Evolutionary conservation across 2,329 filamentous ascomycete species (phyloP).

Genomic region (Calonectria hawksworthii): DNA sequence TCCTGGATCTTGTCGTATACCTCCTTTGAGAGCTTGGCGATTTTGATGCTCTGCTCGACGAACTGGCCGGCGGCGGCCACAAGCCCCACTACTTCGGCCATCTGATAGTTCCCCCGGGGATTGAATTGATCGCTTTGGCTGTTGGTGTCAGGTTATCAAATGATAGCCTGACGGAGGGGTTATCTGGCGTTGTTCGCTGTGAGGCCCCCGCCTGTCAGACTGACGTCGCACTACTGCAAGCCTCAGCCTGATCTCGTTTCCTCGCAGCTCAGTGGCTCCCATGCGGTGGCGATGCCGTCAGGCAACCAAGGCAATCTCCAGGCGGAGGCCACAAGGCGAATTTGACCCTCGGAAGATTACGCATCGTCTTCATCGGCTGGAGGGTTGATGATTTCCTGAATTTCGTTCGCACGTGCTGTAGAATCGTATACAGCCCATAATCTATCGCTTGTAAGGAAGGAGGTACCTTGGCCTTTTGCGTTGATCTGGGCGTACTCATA

Average conservation of each 20-base stretch:
- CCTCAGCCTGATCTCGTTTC: not conserved
- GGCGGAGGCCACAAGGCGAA: not conserved
- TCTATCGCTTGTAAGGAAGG: not conserved
- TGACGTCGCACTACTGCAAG: not conserved
- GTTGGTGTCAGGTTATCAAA: not conserved
- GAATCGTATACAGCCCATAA: not conserved
- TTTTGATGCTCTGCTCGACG: conserved; percentile 20
- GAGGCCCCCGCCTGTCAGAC: not conserved
- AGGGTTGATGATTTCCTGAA: no score
- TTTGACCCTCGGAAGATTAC: not conserved
- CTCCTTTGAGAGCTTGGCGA: not conserved
- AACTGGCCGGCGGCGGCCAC: conserved; percentile 10
- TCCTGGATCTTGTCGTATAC: not conserved
- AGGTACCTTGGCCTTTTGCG: not conserved
- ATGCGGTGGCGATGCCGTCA: not conserved
- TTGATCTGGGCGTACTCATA: not conserved
- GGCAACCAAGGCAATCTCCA: not conserved
- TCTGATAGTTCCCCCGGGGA: not conserved
- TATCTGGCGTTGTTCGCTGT: not conserved
- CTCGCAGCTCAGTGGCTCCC: not conserved
- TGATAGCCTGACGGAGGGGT: not conserved
- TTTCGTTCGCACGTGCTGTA: not conserved
- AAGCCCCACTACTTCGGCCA: conserved; percentile 19
- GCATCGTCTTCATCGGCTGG: not conserved
- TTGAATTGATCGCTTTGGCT: not conserved